These are phyloP conservation scores for Ogataea degrootiae DNA, from an alignment of 805 yeast species.

Conservation along the genomic window DNA sequence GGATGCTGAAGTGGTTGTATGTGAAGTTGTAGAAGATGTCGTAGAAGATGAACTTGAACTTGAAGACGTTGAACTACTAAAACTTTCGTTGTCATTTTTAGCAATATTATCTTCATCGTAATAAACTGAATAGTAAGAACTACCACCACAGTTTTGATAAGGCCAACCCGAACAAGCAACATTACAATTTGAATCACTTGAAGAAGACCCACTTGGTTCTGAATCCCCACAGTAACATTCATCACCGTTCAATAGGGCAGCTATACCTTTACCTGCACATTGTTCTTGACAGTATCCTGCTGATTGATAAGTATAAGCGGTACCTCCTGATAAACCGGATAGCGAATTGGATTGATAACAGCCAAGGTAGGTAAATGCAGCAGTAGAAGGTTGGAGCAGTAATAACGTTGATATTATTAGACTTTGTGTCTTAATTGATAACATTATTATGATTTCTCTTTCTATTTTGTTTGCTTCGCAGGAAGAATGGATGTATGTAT, in stretches of 20 bases:
- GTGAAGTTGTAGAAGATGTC: constrained; percentile 12
- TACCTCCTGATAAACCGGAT: constrained; percentile 33
- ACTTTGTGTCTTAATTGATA: neutral
- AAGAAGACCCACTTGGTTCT: constrained; percentile 27
- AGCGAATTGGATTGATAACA: constrained; percentile 28
- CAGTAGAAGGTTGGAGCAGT: constrained; percentile 1
- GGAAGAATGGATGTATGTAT: no score
- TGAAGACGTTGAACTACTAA: constrained; percentile 13
- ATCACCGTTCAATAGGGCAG: constrained; percentile 48
- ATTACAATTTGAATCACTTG: constrained; percentile 36
- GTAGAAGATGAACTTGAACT: constrained; percentile 12
- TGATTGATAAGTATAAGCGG: constrained; percentile 55
- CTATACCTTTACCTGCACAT: constrained; percentile 45
- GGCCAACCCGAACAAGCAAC: constrained; percentile 58
- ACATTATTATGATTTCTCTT: neutral
- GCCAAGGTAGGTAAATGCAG: constrained; percentile 21
- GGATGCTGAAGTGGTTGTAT: constrained; percentile 10
- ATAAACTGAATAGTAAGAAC: constrained; percentile 45
- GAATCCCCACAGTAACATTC: constrained; percentile 65
- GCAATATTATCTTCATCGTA: constrained; percentile 22
- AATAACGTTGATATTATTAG: neutral
- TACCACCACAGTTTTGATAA: constrained; percentile 56
- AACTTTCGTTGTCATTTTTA: constrained; percentile 4
- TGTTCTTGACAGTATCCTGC: constrained; percentile 50
- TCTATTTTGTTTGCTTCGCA: neutral